A percentile compares a stretch with the other conserved stretches of the same genome.
These are phyloP conservation scores for Areca catechu DNA, from an alignment of 176 grass and related monocot species.

Conservation along the genomic window DNA sequence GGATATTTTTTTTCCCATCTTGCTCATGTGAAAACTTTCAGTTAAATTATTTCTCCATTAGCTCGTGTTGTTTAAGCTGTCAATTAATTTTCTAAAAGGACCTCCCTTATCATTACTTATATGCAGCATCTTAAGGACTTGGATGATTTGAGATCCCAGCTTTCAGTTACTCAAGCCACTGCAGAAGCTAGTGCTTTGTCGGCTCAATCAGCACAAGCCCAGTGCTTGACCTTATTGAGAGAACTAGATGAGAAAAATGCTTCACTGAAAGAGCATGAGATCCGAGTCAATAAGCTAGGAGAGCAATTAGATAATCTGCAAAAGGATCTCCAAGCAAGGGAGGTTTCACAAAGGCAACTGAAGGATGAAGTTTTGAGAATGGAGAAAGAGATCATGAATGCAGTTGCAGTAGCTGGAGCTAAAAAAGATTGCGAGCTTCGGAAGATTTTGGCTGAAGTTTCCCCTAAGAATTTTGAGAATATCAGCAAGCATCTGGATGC, in stretches of 20 bases:
- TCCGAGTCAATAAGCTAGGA: constrained; percentile 56
- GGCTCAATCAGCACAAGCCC: constrained; percentile 54
- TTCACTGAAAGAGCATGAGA: constrained; percentile 54
- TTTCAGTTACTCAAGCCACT: constrained; percentile 53
- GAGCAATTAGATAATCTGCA: constrained; percentile 67
- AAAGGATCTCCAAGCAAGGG: constrained; percentile 54
- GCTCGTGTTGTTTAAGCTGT: too few species aligned
- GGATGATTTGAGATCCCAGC: constrained; percentile 55
- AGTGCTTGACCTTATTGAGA: constrained; percentile 49
- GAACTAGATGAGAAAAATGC: constrained; percentile 65
- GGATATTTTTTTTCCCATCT: too few species aligned
- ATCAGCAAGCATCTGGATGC: constrained; percentile 58
- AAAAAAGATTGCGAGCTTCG: constrained; percentile 57
- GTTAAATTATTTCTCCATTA: too few species aligned
- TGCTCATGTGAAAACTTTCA: too few species aligned
- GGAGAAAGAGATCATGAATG: constrained; percentile 53
- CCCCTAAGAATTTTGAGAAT: constrained; percentile 73
- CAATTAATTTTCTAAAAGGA: too few species aligned
- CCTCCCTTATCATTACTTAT: neutral
- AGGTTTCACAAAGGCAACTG: constrained; percentile 65
- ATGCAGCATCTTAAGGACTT: constrained; percentile 57
- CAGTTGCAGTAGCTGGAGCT: constrained; percentile 48
- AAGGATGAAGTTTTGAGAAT: constrained; percentile 62
- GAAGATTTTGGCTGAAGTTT: constrained; percentile 65
- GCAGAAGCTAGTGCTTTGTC: constrained; percentile 73